A percentile compares a stretch with the other conserved stretches of the same genome.
phyloP scores from a whole-genome alignment of 176 grass and related monocot species.

The Oryza brachyantha region DNA sequence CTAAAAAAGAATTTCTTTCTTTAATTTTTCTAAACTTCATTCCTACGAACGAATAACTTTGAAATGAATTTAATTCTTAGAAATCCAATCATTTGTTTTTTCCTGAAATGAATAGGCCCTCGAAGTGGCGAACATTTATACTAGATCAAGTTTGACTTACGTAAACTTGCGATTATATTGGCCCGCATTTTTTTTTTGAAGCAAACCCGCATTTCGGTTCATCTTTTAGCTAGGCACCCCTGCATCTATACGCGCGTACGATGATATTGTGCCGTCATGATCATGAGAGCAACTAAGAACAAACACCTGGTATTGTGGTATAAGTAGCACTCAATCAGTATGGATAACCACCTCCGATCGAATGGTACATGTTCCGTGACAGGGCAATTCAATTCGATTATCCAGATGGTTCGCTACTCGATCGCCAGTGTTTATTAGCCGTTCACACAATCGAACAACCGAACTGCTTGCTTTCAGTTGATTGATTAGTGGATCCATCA shows the following conservation, averaged over 20 bases:
- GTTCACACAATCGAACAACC: not conserved
- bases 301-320: not conserved
- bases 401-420: not conserved
- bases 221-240: not conserved
- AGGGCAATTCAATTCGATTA: not conserved
- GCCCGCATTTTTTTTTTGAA: no score
- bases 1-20: no score
- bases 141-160: not conserved
- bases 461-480: not conserved
- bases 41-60: no score
- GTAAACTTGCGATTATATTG: not conserved
- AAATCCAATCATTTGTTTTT: no score
- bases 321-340: not conserved
- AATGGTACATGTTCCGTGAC: not conserved
- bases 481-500: not conserved
- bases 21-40: no score
- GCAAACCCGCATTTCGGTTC: not conserved
- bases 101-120: no score
- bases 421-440: not conserved
- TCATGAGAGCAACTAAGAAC: conserved; percentile 27
- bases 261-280: not conserved
- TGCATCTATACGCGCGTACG: not conserved
- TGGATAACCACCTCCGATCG: not conserved
- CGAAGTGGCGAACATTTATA: conserved; percentile 25
- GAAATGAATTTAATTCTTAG: no score